These are phyloP conservation scores for Polytrichum formosum DNA, from an alignment of 225 moss, liverwort and hornwort genomes.

Conservation along the genomic window DNA sequence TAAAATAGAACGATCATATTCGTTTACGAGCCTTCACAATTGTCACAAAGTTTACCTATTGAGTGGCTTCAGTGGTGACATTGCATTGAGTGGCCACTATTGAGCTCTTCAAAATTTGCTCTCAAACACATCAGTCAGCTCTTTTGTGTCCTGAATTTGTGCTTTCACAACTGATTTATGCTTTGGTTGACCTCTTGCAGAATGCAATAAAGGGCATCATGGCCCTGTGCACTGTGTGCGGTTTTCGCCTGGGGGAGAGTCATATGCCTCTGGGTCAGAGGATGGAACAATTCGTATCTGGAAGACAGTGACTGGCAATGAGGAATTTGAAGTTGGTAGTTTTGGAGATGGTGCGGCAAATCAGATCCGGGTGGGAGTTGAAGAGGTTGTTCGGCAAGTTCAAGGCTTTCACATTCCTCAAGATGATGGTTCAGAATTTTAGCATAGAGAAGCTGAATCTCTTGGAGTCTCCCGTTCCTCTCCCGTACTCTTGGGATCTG, in stretches of 20 bases:
- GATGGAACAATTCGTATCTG: constrained; percentile 98
- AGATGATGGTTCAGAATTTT: constrained; percentile 37
- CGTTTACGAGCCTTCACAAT: too few relatives aligned
- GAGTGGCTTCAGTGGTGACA: too few relatives aligned
- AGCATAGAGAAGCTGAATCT: background rate
- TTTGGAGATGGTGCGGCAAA: constrained; percentile 45
- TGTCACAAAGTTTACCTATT: too few relatives aligned
- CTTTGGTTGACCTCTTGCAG: constrained; percentile 30
- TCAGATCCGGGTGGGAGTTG: constrained; percentile 77
- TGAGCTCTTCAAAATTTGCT: too few relatives aligned
- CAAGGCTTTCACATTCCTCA: constrained; percentile 89
- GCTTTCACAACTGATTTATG: background rate
- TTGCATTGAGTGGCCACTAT: too few relatives aligned
- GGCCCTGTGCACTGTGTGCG: constrained; percentile 98
- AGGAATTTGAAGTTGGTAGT: constrained; percentile 65
- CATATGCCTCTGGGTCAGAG: constrained; percentile 97
- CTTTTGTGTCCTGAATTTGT: too few relatives aligned
- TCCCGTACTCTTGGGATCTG: too few relatives aligned
- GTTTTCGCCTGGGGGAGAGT: constrained; percentile 96
- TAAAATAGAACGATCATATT: too few relatives aligned
- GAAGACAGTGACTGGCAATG: constrained; percentile 76
- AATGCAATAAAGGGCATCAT: constrained; percentile 99
- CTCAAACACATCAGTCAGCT: too few relatives aligned
- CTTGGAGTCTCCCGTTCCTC: background rate
- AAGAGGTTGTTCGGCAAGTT: constrained; percentile 88